phyloP scores from a whole-genome alignment of 208 protist genomes.

The Blastocrithidia nonstop region DNA sequence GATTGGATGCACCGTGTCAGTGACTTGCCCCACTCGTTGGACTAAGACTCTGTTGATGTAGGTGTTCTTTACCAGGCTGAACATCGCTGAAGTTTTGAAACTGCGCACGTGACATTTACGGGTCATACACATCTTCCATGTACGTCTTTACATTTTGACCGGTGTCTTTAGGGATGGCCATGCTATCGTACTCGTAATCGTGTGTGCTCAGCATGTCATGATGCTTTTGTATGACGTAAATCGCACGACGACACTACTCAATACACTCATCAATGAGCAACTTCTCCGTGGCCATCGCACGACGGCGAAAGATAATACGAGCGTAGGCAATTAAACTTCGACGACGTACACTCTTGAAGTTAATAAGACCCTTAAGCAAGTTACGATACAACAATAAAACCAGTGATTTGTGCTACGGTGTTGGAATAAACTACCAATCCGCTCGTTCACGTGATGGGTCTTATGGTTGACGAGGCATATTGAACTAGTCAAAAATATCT shows the following conservation, averaged over 20 bases:
- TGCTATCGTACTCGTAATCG: slow-evolving; percentile 73
- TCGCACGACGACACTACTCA: slow-evolving; percentile 64
- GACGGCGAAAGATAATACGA: slow-evolving; percentile 54
- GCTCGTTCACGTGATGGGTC: slow-evolving; percentile 7
- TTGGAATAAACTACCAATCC: slow-evolving; percentile 53
- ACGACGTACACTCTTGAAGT: slow-evolving; percentile 60
- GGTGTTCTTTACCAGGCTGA: slow-evolving; percentile 51
- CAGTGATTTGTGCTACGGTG: slow-evolving; percentile 54
- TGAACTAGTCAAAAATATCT: slow-evolving; percentile 9
- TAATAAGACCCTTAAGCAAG: slow-evolving; percentile 59
- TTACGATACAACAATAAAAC: slow-evolving; percentile 72
- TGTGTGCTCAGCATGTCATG: slow-evolving; percentile 61
- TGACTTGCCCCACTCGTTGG: slow-evolving; percentile 58
- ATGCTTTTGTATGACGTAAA: slow-evolving; percentile 75
- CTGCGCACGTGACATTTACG: slow-evolving; percentile 63
- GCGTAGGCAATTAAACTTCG: slow-evolving; percentile 77
- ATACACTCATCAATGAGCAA: slow-evolving; percentile 81
- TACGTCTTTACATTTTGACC: slow-evolving; percentile 83
- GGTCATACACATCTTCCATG: slow-evolving; percentile 86
- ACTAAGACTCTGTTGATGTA: slow-evolving; percentile 44
- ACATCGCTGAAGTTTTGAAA: slow-evolving; percentile 79
- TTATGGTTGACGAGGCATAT: slow-evolving; percentile 37
- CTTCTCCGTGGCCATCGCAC: slow-evolving; percentile 65
- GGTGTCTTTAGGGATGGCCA: slow-evolving; percentile 76
- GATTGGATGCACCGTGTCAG: slow-evolving; percentile 38